These are phyloP conservation scores for Populus hybrid DNA, from an alignment of 441 rosid species.

Conservation along the genomic window DNA sequence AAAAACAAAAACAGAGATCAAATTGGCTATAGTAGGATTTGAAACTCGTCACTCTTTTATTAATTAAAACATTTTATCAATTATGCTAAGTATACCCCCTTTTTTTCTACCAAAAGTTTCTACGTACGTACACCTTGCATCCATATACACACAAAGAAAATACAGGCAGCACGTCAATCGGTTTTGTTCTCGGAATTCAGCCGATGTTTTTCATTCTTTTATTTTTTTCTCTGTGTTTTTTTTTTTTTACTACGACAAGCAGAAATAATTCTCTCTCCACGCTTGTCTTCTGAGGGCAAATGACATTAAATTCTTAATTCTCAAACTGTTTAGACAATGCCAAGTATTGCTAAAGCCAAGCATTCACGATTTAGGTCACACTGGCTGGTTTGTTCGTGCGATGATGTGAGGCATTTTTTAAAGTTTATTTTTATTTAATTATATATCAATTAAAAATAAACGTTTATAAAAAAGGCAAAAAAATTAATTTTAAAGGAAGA, in stretches of 20 bases:
- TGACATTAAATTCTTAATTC: too few relatives aligned
- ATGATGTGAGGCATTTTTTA: too few relatives aligned
- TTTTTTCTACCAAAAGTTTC: background rate
- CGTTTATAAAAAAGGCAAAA: too few relatives aligned
- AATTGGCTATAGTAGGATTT: background rate
- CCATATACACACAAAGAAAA: background rate
- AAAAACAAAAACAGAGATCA: background rate
- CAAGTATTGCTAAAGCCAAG: too few relatives aligned
- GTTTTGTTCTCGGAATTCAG: background rate
- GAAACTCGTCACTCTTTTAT: background rate
- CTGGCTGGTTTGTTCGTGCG: too few relatives aligned
- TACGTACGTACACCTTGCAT: background rate
- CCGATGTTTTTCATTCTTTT: background rate
- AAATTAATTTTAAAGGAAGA: too few relatives aligned
- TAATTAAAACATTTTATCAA: background rate
- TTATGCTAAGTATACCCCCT: background rate
- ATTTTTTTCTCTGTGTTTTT: too few relatives aligned
- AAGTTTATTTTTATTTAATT: too few relatives aligned
- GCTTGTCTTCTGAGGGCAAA: background rate
- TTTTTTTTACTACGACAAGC: background rate
- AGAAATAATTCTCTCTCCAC: background rate
- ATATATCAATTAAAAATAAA: too few relatives aligned
- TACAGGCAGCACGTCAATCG: background rate
- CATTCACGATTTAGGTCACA: too few relatives aligned
- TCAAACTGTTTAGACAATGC: too few relatives aligned